Percentiles rank a stretch among this genome's conserved stretches.
These are phyloP conservation scores for Suillus discolor DNA, from an alignment of 768 basidiomycete genomes.

Conservation along the genomic window DNA sequence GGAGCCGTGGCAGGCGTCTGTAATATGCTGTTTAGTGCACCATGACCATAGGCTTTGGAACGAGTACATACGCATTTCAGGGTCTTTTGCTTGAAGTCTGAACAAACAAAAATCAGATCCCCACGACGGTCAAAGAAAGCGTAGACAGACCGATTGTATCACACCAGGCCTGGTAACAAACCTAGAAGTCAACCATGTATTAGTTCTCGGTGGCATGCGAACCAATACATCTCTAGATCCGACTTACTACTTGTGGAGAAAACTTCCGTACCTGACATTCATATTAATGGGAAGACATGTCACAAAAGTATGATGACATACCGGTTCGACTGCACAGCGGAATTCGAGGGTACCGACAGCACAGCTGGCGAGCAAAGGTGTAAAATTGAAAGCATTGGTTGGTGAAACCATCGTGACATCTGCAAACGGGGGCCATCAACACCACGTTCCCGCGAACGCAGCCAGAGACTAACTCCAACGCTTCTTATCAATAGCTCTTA, in stretches of 20 bases:
- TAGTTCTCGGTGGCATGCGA: not conserved
- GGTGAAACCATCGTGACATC: slow-evolving; percentile 72
- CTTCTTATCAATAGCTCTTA: slow-evolving; percentile 68
- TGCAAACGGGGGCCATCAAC: slow-evolving; percentile 27
- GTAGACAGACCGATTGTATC: slow-evolving; percentile 59
- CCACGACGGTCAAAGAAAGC: not conserved
- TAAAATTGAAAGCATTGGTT: slow-evolving; percentile 44
- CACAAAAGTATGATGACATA: slow-evolving; percentile 36
- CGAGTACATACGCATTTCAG: slow-evolving; percentile 58
- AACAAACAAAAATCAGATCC: slow-evolving; percentile 5
- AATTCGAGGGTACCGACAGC: slow-evolving; percentile 87
- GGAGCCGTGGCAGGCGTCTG: slow-evolving; percentile 68
- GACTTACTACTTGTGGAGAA: slow-evolving; percentile 55
- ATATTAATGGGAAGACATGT: slow-evolving; percentile 10
- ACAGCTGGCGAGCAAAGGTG: slow-evolving; percentile 53
- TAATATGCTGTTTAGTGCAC: not conserved
- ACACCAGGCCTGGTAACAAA: slow-evolving; percentile 75
- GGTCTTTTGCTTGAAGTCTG: slow-evolving; percentile 63
- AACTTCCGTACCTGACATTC: slow-evolving; percentile 52
- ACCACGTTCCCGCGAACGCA: not conserved
- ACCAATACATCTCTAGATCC: not conserved
- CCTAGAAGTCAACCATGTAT: slow-evolving; percentile 35
- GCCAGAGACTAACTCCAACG: slow-evolving; percentile 56
- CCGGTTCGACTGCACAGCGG: slow-evolving; percentile 78
- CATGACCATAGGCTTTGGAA: not conserved